phyloP scores from a whole-genome alignment of 352 stramenopile genomes.

The Peronospora tabacina region DNA sequence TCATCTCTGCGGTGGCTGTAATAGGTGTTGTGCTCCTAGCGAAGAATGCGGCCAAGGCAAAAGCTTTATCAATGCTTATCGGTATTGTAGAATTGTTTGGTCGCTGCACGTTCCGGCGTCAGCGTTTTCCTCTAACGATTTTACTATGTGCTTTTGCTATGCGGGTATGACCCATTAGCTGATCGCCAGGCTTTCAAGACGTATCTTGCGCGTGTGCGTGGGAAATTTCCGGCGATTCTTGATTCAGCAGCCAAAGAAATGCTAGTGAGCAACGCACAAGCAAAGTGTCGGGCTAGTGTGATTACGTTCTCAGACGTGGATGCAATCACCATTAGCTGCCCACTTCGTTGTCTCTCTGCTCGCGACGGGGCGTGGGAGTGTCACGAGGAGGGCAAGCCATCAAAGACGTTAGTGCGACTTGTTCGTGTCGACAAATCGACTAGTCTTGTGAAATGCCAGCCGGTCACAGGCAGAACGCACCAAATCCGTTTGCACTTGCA shows the following conservation, averaged over 20 bases:
- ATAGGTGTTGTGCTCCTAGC: slow-evolving; percentile 76
- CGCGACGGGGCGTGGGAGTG: slow-evolving; percentile 82
- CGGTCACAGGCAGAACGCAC: slow-evolving; percentile 93
- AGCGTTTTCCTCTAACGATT: neutral
- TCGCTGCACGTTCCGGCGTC: neutral
- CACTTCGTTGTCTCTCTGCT: slow-evolving; percentile 71
- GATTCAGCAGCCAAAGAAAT: slow-evolving; percentile 31
- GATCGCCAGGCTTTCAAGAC: slow-evolving; percentile 87
- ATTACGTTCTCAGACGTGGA: slow-evolving; percentile 47
- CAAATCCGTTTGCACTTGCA: slow-evolving; percentile 97
- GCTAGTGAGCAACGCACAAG: slow-evolving; percentile 30
- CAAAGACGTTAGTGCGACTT: slow-evolving; percentile 64
- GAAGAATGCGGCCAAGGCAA: slow-evolving; percentile 67
- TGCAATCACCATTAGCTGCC: slow-evolving; percentile 71
- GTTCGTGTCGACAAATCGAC: slow-evolving; percentile 52
- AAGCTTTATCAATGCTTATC: slow-evolving; percentile 62
- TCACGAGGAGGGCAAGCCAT: slow-evolving; percentile 70
- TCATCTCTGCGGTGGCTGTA: neutral
- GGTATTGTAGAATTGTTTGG: slow-evolving; percentile 26
- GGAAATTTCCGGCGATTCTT: slow-evolving; percentile 70
- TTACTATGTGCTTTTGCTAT: neutral
- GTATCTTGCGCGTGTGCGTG: slow-evolving; percentile 91
- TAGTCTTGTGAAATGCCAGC: slow-evolving; percentile 89
- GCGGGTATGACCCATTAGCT: slow-evolving; percentile 25
- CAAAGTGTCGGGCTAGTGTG: slow-evolving; percentile 40